Evolutionary conservation across 805 yeast genomes (phyloP), one percentile per base, ranked within the genome.

Genomic region (Teunomyces atbi): DNA sequence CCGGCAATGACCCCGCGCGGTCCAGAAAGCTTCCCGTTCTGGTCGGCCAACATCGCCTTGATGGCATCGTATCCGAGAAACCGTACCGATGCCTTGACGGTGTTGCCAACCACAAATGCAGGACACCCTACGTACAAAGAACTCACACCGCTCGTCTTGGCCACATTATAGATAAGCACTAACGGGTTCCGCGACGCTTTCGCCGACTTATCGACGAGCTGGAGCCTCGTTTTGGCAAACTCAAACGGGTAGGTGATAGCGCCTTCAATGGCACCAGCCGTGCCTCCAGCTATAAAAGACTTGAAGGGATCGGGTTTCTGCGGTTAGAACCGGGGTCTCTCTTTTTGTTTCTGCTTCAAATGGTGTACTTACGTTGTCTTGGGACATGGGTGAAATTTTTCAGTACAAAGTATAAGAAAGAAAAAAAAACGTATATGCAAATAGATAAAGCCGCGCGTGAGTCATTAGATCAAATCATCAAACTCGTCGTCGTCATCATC

Each of bases 221-320:
- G 99, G 38, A 94, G 73, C 51, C 98, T 74, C 3, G 99, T 92
- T 62, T 92, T 92, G 39, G 98, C 96, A 70, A 91, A 92, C 66
- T 92, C 99, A 66, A 94, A 94, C 2, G 99, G 99, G 64, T 90
- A 92, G 0, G 98, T 92, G 39, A 88, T 77, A 33, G 81, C 81
- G 28, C 97, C 97, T 69, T 92, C 99, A 27, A 91, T 83, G 20
- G 96, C 98, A 47, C 98, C 99, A 0, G 98, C 99, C 0, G 87
- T 76, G 44, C 97, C 97, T 46, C 99, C 99, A 5, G 97, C 98
- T 21, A 91, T 73, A 59, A 92, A 89, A 1, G 97, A 89, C 58
- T 86, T 82, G 50, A 79, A 59, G 2, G 94, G 92, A 61, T 86
- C 92, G 11, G 81, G 79, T 60, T 77, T 60, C 64, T 64, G 12